Evolutionary conservation across 495 filamentous ascomycete species (phyloP).

Genomic region (Daldinia decipiens): DNA sequence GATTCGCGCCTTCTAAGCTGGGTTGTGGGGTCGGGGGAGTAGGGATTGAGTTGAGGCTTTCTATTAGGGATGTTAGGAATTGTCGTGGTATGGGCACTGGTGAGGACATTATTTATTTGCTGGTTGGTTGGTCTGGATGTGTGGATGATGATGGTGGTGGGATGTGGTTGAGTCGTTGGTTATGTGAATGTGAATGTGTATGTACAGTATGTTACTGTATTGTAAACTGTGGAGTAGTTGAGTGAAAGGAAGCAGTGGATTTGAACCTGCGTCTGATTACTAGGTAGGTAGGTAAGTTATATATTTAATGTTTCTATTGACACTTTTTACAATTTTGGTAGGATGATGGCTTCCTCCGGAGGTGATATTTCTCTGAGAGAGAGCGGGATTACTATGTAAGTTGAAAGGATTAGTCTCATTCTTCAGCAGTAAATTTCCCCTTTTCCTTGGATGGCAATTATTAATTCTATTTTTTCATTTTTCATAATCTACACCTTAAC

Average conservation of each 20-base stretch:
- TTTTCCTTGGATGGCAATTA: not conserved
- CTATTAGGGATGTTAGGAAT: conserved; percentile 59
- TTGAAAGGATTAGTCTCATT: too few species aligned
- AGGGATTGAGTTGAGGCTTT: conserved; percentile 51
- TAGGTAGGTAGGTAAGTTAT: too few species aligned
- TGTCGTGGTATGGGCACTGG: conserved; percentile 52
- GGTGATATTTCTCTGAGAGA: too few species aligned
- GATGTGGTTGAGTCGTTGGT: not conserved
- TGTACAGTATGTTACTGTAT: conserved; percentile 25
- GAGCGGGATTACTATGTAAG: too few species aligned
- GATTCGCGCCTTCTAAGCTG: conserved; percentile 42
- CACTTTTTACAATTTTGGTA: too few species aligned
- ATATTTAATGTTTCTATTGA: too few species aligned
- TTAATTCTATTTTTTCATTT: not conserved
- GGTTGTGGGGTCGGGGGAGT: conserved; percentile 2
- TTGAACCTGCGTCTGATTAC: too few species aligned
- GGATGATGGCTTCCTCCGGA: too few species aligned
- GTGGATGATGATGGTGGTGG: not conserved
- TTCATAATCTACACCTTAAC: not conserved
- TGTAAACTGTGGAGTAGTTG: conserved; percentile 17
- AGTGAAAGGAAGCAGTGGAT: too few species aligned
- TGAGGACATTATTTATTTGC: conserved; percentile 18
- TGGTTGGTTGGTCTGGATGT: not conserved
- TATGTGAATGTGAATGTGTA: too few species aligned
- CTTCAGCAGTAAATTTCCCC: not conserved